phyloP scores from a whole-genome alignment of 148 eudicot genomes.

The Pouteria glomerata region DNA sequence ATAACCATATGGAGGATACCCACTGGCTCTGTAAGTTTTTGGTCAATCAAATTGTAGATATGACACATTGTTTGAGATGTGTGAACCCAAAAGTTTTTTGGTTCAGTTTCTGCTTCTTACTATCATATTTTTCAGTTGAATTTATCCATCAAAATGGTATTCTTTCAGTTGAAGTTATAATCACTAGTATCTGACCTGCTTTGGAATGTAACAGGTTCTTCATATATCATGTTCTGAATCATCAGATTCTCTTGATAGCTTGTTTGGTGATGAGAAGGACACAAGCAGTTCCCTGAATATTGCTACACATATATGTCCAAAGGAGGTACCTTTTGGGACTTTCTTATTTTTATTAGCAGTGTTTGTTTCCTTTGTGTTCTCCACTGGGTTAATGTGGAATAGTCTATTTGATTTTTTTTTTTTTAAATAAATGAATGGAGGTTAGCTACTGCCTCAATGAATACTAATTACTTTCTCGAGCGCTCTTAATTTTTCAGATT shows the following conservation, averaged over 20 bases:
- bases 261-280: conserved; percentile 57
- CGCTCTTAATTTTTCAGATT: no score
- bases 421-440: neutral
- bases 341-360: neutral
- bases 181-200: conserved; percentile 10
- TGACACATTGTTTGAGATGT: neutral
- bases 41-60: neutral
- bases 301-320: conserved; percentile 24
- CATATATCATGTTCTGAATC: conserved; percentile 41
- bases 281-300: conserved; percentile 22
- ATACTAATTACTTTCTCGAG: neutral
- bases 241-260: conserved; percentile 69
- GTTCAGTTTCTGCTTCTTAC: neutral
- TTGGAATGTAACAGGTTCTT: conserved; percentile 36
- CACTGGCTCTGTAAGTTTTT: no score
- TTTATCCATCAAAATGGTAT: no score
- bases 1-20: no score
- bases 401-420: neutral
- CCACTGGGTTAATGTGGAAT: neutral
- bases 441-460: neutral
- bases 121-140: no score
- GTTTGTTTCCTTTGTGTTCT: neutral
- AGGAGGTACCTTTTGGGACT: conserved; percentile 42
- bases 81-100: neutral
- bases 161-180: neutral